These are phyloP conservation scores for Fomitopsis palustris DNA, from an alignment of 1,284 basidiomycete species.

Conservation along the genomic window DNA sequence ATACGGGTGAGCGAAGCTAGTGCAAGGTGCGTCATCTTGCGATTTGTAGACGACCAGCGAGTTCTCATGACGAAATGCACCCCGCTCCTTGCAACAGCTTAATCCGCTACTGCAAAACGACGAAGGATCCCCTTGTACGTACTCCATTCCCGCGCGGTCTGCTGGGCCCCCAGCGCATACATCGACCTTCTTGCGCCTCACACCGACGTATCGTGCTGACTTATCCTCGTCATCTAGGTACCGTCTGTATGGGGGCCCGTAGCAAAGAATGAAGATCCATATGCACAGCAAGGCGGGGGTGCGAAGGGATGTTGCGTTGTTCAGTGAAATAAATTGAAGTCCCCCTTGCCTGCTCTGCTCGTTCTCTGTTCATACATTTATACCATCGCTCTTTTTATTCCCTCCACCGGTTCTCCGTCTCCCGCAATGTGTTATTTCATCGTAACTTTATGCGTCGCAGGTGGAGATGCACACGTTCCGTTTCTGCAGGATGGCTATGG, in stretches of 20 bases:
- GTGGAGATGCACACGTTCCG: neutral
- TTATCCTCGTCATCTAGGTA: constrained; percentile 46
- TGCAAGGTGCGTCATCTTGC: constrained; percentile 60
- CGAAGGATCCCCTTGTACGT: constrained; percentile 24
- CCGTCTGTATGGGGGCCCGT: constrained; percentile 95
- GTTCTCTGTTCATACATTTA: constrained; percentile 17
- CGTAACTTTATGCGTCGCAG: constrained; percentile 2
- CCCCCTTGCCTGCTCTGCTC: neutral
- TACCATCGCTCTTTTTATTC: constrained; percentile 26
- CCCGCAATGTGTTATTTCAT: neutral
- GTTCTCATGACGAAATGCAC: constrained; percentile 1
- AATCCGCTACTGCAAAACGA: constrained; percentile 63
- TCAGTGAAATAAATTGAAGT: constrained; percentile 25
- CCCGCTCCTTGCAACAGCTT: constrained; percentile 45
- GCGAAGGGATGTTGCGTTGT: constrained; percentile 58
- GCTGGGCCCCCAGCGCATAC: neutral
- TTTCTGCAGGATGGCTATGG: neutral
- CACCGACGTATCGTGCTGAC: neutral
- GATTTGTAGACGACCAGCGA: neutral
- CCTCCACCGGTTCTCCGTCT: neutral
- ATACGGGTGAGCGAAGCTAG: constrained; percentile 90
- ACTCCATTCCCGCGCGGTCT: neutral
- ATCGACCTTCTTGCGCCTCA: neutral
- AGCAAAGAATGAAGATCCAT: constrained; percentile 85
- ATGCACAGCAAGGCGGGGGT: constrained; percentile 70